Evolutionary conservation across 441 rosid genomes (phyloP).

Genomic region (Sinapis alba): DNA sequence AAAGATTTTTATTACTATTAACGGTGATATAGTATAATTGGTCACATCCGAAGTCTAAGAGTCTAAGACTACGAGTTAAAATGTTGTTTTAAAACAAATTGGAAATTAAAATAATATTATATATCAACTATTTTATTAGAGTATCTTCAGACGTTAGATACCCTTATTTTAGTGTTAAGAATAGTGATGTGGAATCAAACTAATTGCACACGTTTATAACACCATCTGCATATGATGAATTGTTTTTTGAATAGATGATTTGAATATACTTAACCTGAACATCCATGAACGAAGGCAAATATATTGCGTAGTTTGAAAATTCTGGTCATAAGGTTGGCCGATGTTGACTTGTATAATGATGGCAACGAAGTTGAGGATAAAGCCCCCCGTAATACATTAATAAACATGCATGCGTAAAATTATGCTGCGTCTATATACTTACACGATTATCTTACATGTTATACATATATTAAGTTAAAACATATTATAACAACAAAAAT

Average conservation of each 20-base stretch:
- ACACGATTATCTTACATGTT: not conserved
- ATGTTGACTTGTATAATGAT: conserved; percentile 1
- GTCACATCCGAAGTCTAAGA: no score
- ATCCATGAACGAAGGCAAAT: not conserved
- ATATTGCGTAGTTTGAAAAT: not conserved
- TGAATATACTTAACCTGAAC: not conserved
- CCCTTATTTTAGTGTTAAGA: not conserved
- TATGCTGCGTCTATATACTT: not conserved
- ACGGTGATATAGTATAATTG: no score
- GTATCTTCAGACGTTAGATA: not conserved
- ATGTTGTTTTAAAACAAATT: no score
- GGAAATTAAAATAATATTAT: no score
- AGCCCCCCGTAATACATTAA: conserved; percentile 4
- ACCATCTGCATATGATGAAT: not conserved
- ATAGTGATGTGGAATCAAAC: not conserved
- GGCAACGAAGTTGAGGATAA: not conserved
- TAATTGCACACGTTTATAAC: not conserved
- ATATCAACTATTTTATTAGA: not conserved
- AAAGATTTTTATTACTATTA: no score
- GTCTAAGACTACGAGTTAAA: no score
- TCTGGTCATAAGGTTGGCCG: conserved; percentile 5
- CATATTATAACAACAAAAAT: not conserved
- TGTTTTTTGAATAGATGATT: not conserved
- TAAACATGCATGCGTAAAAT: conserved; percentile 25
- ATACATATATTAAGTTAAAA: not conserved